Evolutionary conservation across 2,329 filamentous ascomycete genomes (phyloP), one percentile per base, ranked within the genome.

Genomic region (Cladophialophora immunda): DNA sequence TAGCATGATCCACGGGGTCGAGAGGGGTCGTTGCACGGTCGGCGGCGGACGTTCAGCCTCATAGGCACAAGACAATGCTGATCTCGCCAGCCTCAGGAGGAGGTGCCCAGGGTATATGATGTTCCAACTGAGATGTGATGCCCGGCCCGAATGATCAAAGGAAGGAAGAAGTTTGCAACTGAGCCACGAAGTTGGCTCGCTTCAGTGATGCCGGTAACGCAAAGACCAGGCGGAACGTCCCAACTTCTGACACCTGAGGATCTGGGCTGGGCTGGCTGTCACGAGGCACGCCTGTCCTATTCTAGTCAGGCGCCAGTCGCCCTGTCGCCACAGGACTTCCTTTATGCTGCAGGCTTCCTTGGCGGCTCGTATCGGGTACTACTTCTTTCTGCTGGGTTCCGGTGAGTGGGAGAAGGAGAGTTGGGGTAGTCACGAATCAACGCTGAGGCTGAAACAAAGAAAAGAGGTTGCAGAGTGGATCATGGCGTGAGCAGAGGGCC

Each of bases 211-310:
- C 9, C 15, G 19, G 19, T 50, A 50, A 50, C 11, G 19, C 45
- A 15, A 27, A 25, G 8, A 4, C 45, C 19, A 25, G 45, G 22
- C 45, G 45, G 22, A 25, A 50, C 3, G 19, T 50, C 19, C 22
- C n/a, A n/a, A 50, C 19, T 9, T 50, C 27, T 3, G 38, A 50
- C 22, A 25, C n/a, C n/a, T 50, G 9, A 50, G 45, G 8, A 50
- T 13, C 45, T 50, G 45, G 22, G 11, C 45, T 15, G 45, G 22
- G 11, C 45, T 15, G 19, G 45, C 6, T 2, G 45, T 50, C 45
- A 50, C 45, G 45, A 50, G 45, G 22, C 19, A 27, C 45, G 45
- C 45, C 45, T 50, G 22, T 27, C 45, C 45, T 50, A 27, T 50
- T 50, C 22, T 5, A 50, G 45, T 11, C 45, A 50, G 45, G 45